These are phyloP conservation scores for Corynespora cassiicola DNA, from an alignment of 2,329 filamentous ascomycete species.

Conservation along the genomic window DNA sequence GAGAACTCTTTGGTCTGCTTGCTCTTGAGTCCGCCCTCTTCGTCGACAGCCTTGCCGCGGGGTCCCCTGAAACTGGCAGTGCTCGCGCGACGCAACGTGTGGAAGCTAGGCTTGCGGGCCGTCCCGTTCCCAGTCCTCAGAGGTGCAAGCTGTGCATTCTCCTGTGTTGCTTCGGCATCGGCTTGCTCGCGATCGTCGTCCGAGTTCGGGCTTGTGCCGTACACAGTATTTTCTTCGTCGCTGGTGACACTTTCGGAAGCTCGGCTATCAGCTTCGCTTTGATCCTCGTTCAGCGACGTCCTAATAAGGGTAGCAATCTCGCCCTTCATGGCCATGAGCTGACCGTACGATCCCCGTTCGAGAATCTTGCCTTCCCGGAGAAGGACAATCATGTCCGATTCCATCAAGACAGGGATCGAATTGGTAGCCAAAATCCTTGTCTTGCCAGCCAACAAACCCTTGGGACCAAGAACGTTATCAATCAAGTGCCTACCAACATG, in stretches of 20 bases:
- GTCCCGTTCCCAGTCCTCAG: constrained; percentile 69
- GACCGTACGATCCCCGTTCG: constrained; percentile 88
- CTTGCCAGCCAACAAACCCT: constrained; percentile 82
- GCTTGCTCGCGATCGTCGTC: constrained; percentile 58
- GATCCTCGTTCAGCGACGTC: constrained; percentile 67
- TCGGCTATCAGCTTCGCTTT: constrained; percentile 50
- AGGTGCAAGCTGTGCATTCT: constrained; percentile 76
- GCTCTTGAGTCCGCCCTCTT: constrained; percentile 78
- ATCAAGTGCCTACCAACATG: constrained; percentile 96
- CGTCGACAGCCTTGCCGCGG: constrained; percentile 82
- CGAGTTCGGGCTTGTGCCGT: constrained; percentile 57
- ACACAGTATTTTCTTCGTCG: constrained; percentile 71
- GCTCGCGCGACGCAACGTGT: constrained; percentile 86
- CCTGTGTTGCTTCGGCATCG: constrained; percentile 68
- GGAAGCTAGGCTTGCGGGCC: constrained; percentile 71
- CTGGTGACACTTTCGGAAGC: constrained; percentile 65
- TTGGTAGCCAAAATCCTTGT: constrained; percentile 95
- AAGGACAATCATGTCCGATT: constrained; percentile 87
- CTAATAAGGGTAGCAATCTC: constrained; percentile 85
- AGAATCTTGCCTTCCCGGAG: constrained; percentile 82
- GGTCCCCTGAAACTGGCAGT: constrained; percentile 88
- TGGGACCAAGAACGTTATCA: constrained; percentile 87
- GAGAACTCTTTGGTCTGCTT: constrained; percentile 86
- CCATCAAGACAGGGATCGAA: constrained; percentile 86
- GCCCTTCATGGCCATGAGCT: constrained; percentile 92